Percentiles rank a stretch among this genome's conserved stretches.
Evolutionary conservation across 2,329 filamentous ascomycete genomes (phyloP).

Genomic region (Leptographium wingfieldii): DNA sequence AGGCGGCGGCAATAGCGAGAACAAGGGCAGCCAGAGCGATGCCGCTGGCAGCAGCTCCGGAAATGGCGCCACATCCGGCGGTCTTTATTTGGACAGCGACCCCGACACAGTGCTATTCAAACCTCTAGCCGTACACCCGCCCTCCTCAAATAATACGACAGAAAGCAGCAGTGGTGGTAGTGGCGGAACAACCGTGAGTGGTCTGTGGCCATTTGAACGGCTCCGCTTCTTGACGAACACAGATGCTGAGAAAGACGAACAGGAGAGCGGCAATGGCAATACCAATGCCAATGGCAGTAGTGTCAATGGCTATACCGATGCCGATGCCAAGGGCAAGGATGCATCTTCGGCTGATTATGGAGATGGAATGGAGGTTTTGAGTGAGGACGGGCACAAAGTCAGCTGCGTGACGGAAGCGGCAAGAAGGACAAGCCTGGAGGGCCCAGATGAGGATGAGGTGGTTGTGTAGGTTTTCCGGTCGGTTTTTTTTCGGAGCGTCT

Average conservation of each 20-base stretch:
- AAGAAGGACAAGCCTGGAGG: constrained; percentile 45
- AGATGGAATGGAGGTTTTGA: constrained; percentile 17
- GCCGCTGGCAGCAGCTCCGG: not conserved
- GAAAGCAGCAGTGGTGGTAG: not conserved
- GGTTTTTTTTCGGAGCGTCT: not conserved
- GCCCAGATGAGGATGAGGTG: constrained; percentile 41
- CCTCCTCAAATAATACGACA: not conserved
- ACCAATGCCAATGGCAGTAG: not conserved
- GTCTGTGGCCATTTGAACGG: constrained; percentile 46
- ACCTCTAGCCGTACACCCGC: constrained; percentile 40
- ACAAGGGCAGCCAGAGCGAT: not conserved
- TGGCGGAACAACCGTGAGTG: constrained; percentile 13
- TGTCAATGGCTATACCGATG: not conserved
- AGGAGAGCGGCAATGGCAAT: constrained; percentile 8
- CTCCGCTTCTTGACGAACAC: constrained; percentile 18
- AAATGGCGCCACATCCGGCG: constrained; percentile 4
- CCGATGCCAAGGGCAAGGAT: not conserved
- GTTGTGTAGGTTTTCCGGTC: constrained; percentile 18
- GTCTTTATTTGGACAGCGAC: constrained; percentile 15
- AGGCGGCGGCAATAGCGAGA: constrained; percentile 9
- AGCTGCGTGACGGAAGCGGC: constrained; percentile 37
- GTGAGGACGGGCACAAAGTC: constrained; percentile 30
- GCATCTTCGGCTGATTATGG: constrained; percentile 2
- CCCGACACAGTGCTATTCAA: constrained; percentile 36
- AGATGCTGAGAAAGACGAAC: not conserved